Percentiles rank a stretch among this genome's conserved stretches.
Evolutionary conservation across 768 basidiomycete genomes (phyloP).

Genomic region (Cubamyces sp.): DNA sequence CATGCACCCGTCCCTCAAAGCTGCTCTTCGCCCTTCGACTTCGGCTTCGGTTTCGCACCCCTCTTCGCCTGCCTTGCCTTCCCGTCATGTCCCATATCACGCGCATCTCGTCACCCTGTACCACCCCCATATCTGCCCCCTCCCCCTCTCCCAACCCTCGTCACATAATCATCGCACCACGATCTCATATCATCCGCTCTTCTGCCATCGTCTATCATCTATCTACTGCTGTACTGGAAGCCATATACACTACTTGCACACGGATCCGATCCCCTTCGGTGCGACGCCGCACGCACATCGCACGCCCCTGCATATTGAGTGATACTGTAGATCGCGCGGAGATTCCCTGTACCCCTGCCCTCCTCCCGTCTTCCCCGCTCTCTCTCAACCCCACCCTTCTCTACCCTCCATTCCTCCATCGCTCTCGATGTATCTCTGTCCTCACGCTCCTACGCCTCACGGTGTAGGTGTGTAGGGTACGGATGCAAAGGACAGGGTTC

Average conservation of each 20-base stretch:
- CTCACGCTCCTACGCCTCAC: no score
- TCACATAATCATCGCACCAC: background rate
- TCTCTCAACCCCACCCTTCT: background rate
- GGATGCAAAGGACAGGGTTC: no score
- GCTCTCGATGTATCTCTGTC: background rate
- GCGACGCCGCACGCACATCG: background rate
- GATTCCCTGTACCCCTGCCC: background rate
- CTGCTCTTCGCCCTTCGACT: background rate
- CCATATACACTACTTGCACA: slow-evolving; percentile 26
- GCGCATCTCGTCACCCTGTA: background rate
- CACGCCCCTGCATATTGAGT: background rate
- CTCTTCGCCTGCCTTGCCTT: background rate
- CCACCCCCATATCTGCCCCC: background rate
- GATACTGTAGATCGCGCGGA: slow-evolving; percentile 10
- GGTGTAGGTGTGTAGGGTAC: no score
- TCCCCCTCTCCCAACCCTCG: background rate
- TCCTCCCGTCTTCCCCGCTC: background rate
- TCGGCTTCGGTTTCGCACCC: slow-evolving; percentile 1
- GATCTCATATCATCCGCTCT: background rate
- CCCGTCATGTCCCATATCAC: no score
- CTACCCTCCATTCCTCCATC: background rate
- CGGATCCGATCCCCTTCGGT: slow-evolving; percentile 19
- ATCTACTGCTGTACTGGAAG: slow-evolving; percentile 25
- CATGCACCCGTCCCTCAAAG: background rate
- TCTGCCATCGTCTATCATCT: slow-evolving; percentile 15